These are phyloP conservation scores for Apiospora aurea DNA, from an alignment of 2,329 filamentous ascomycete species.

Conservation along the genomic window DNA sequence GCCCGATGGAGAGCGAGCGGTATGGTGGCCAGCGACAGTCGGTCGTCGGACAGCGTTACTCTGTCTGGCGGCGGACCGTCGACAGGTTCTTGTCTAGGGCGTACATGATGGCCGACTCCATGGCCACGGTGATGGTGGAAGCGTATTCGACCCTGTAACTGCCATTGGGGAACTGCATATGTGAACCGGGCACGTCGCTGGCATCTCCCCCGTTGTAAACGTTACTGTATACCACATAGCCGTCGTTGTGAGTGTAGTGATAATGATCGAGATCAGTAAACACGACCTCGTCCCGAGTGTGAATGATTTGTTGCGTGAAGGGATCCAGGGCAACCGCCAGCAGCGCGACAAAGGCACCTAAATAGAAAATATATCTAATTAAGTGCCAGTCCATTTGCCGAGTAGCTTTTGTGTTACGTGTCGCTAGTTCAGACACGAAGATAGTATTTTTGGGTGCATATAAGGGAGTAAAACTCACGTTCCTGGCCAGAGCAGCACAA, in stretches of 20 bases:
- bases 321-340: slow-evolving; percentile 15
- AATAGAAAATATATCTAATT: background rate
- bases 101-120: slow-evolving; percentile 18
- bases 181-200: background rate
- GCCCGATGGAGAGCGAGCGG: background rate
- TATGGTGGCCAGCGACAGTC: slow-evolving; percentile 23
- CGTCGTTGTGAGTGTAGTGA: background rate
- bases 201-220: background rate
- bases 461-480: background rate
- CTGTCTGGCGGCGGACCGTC: background rate
- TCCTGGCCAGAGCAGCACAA: background rate
- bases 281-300: background rate
- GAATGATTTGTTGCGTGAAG: slow-evolving; percentile 20
- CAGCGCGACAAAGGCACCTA: background rate
- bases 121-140: background rate
- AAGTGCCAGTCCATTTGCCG: background rate
- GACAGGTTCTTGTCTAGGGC: background rate
- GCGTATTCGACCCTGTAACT: background rate
- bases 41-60: background rate
- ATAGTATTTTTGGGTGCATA: background rate
- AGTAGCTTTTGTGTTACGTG: too few species aligned
- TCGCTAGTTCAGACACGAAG: background rate
- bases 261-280: background rate
- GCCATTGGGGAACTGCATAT: background rate
- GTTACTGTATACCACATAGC: background rate